Conservation (phyloP, 2,329 filamentous ascomycete species). For the Chaetomium strumarium region DNA sequence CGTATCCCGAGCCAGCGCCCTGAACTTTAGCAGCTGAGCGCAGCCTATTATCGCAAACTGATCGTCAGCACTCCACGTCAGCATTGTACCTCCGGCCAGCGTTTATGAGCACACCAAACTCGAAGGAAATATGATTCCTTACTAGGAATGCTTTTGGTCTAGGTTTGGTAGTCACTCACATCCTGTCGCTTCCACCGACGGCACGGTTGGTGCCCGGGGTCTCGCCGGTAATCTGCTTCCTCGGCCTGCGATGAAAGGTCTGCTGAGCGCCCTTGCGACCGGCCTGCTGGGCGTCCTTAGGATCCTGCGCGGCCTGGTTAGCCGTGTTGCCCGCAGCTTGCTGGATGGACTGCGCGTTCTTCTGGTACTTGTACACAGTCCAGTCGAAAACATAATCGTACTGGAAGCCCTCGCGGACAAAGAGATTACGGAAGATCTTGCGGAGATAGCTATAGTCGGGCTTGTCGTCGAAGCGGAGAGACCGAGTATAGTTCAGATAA, state of each 20-base stretch:
- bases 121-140: slow-evolving; percentile 81
- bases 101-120: slow-evolving; percentile 73
- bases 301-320: slow-evolving; percentile 53
- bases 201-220: slow-evolving; percentile 68
- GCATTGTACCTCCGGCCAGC: slow-evolving; percentile 67
- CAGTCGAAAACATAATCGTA: slow-evolving; percentile 99
- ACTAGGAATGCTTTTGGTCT: slow-evolving; percentile 65
- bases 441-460: slow-evolving; percentile 98
- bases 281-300: slow-evolving; percentile 79
- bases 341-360: slow-evolving; percentile 93
- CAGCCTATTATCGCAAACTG: slow-evolving; percentile 82
- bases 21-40: slow-evolving; percentile 71
- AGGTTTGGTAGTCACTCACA: slow-evolving; percentile 76
- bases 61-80: slow-evolving; percentile 73
- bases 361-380: slow-evolving; percentile 99
- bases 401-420: slow-evolving; percentile 98
- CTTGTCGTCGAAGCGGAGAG: slow-evolving; percentile 98
- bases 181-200: slow-evolving; percentile 80
- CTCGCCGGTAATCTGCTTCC: slow-evolving; percentile 71
- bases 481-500: slow-evolving; percentile 98
- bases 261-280: slow-evolving; percentile 24
- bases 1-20: slow-evolving; percentile 36
- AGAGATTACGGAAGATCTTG: slow-evolving; percentile 99
- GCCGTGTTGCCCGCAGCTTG: slow-evolving; percentile 57
- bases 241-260: slow-evolving; percentile 59